Base-by-base conservation (phyloP, 345 rosid genomes). In the Hibiscus tridactylites region DNA sequence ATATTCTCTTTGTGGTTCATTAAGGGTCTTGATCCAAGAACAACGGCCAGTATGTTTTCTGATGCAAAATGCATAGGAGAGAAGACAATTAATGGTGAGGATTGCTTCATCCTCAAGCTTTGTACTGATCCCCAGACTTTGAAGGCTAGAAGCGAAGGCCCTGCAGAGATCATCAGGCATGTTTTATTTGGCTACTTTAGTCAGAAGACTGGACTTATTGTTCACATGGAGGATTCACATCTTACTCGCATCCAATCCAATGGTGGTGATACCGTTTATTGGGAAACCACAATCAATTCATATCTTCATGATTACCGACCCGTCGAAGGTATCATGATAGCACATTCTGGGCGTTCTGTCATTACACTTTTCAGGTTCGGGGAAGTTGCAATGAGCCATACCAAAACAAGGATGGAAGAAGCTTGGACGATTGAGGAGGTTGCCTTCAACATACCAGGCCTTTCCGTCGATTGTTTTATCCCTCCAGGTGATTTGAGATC, bases 381-480 rank as follows among this genome's bases (percentile, higher is more conserved):
- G 3, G 95, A 91, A 83, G 81, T 79, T 59, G 92, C 96, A 3
- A 88, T 84, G 96, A 93, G 97, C 83, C 94, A 85, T 76, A 85
- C 92, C 42, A 92, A 86, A 73, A 92, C 96, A n/a, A 92, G 83
- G 85, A 90, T 92, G 98, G 98, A 92, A 81, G 96, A 92, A 80
- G 85, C 88, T 72, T 93, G 98, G 98, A 89, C 88, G 0, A 93
- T 93, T 11, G 98, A 93, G 76, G 98, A 93, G 84, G 98, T 93
- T 74, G 97, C 97, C 3, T 93, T 93, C 71, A 91, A 93, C 53
- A 82, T 93, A 70, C 98, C 98, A 0, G 98, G 98, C 1, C 86
- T 93, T 21, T 91, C 97, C 3, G 57, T 85, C 0, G 98, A 93
- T 72, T 93, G 98, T 73, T 93, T 93, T 74, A 93, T 93, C 53